phyloP scores from a whole-genome alignment of 2,329 filamentous ascomycete genomes.

The Verticillium tricorpus region DNA sequence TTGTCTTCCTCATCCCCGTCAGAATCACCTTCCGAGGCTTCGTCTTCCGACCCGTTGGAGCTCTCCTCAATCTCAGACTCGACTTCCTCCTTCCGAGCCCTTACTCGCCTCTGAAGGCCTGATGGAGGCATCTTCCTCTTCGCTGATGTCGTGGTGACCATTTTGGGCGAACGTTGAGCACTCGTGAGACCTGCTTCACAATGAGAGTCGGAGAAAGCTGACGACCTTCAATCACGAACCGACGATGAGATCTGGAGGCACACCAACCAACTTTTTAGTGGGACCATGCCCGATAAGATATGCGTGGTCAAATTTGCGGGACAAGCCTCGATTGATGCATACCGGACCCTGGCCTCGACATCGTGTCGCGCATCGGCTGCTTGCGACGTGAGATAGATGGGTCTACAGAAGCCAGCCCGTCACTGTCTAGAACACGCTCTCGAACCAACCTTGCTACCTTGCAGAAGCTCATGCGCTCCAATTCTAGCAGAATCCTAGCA shows the following conservation, averaged over 20 bases:
- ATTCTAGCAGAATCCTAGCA: neutral
- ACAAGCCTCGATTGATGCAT: neutral
- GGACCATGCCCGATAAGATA: slow-evolving; percentile 8
- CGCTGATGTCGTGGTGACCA: neutral
- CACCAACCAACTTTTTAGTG: slow-evolving; percentile 14
- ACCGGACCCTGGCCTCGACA: neutral
- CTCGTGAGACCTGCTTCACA: neutral
- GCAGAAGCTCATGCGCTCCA: neutral
- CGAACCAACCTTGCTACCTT: neutral
- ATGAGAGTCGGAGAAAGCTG: neutral
- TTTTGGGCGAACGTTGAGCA: neutral
- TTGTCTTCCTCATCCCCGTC: slow-evolving; percentile 18
- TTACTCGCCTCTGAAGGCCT: slow-evolving; percentile 33
- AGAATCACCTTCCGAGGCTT: slow-evolving; percentile 27
- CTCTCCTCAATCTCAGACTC: slow-evolving; percentile 31
- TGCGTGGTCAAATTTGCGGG: neutral
- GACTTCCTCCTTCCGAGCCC: slow-evolving; percentile 23
- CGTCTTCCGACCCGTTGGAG: slow-evolving; percentile 7
- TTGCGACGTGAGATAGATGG: neutral
- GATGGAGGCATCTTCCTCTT: slow-evolving; percentile 12
- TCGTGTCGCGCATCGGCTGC: neutral
- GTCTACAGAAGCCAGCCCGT: neutral
- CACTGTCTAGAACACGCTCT: neutral
- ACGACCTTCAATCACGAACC: neutral
- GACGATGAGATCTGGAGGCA: neutral